Evolutionary conservation across 2,329 filamentous ascomycete species (phyloP).

Genomic region (Fusarium citri): DNA sequence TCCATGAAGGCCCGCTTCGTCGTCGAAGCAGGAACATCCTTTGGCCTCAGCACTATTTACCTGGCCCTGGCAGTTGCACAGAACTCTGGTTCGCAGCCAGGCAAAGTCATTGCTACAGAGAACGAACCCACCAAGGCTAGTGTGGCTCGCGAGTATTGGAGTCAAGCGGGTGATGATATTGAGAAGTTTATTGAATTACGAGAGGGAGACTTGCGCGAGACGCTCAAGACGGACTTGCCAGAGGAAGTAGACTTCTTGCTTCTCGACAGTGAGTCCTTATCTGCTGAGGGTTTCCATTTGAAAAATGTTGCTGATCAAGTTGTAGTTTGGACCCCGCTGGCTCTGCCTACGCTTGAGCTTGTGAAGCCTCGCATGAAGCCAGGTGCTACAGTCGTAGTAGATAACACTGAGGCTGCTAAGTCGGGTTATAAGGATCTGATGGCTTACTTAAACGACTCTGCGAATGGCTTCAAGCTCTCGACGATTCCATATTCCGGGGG

Average conservation of each 20-base stretch:
- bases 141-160: constrained; percentile 66
- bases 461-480: constrained; percentile 60
- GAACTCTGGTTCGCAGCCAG: constrained; percentile 52
- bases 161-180: constrained; percentile 60
- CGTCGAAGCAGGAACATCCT: constrained; percentile 71
- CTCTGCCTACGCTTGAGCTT: constrained; percentile 62
- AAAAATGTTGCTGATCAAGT: neutral
- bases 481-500: constrained; percentile 49
- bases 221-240: constrained; percentile 58
- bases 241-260: constrained; percentile 66
- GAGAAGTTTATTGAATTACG: constrained; percentile 65
- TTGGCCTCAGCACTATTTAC: constrained; percentile 72
- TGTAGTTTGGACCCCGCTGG: constrained; percentile 66
- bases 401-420: constrained; percentile 58
- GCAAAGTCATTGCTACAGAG: constrained; percentile 68
- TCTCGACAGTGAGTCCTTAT: constrained; percentile 66
- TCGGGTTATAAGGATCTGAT: constrained; percentile 61
- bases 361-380: constrained; percentile 58
- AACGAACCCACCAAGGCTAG: constrained; percentile 66
- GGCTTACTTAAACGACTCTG: constrained; percentile 56
- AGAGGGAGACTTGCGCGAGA: constrained; percentile 68
- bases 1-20: constrained; percentile 62
- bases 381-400: constrained; percentile 62
- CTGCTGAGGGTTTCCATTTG: neutral
- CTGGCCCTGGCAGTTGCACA: constrained; percentile 67